phyloP scores from a whole-genome alignment of 495 filamentous ascomycete species.

The Hypoxylon crocopeplum region DNA sequence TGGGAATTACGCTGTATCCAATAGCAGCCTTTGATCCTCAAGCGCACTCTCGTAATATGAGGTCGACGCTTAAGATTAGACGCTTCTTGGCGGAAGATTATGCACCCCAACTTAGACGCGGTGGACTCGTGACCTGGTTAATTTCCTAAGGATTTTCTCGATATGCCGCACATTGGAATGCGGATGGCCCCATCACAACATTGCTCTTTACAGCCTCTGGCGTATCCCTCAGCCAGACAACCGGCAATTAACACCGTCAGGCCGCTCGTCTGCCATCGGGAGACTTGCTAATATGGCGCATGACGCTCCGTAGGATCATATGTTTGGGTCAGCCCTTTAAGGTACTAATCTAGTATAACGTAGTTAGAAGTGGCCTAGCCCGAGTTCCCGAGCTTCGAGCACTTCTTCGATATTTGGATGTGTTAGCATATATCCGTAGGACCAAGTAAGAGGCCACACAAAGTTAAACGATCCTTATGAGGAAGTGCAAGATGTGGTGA shows the following conservation, averaged over 20 bases:
- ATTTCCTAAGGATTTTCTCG: conserved; percentile 13
- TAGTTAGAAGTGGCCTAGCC: conserved; percentile 2
- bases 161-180: conserved; percentile 17
- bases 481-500: background rate
- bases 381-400: conserved; percentile 20
- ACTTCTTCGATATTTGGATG: conserved; percentile 8
- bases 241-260: conserved; percentile 32
- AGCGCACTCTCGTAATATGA: conserved; percentile 17
- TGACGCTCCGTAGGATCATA: conserved; percentile 29
- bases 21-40: conserved; percentile 8
- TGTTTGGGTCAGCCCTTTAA: conserved; percentile 6
- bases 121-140: conserved; percentile 32
- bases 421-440: background rate
- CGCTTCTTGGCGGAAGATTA: conserved; percentile 26
- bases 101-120: conserved; percentile 29
- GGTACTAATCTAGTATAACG: conserved; percentile 4
- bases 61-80: conserved; percentile 11
- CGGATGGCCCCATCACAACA: conserved; percentile 9
- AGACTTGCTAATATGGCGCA: conserved; percentile 34
- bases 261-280: conserved; percentile 14
- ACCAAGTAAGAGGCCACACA: background rate
- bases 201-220: background rate
- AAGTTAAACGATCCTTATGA: background rate
- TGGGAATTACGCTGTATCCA: conserved; percentile 19
- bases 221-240: conserved; percentile 9